Evolutionary conservation across 2,329 filamentous ascomycete species (phyloP), one percentile per base, ranked within the genome.

Genomic region (Amphichorda felina): DNA sequence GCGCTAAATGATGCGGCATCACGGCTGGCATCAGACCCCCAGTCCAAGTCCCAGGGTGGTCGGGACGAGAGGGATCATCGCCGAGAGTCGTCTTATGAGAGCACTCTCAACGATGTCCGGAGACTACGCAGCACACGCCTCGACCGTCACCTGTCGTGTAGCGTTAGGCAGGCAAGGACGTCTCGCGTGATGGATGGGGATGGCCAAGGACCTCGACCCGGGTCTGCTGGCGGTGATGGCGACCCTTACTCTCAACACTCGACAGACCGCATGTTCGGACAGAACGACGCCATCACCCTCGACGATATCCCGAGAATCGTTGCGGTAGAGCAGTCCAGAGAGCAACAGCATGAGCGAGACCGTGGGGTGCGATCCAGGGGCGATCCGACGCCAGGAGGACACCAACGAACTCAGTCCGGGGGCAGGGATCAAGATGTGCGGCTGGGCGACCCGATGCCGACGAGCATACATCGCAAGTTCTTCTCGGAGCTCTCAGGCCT

Each of bases 251-350:
- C 42, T 10, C 57, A 60, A 38, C 70, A 75, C 15, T 72, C 79
- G 22, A 79, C 82, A 13, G 85, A 89, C 47, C 70, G 88, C 46
- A 89, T 88, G 50, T 87, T 98, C 51, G 86, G 86, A 25, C 79
- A 87, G 45, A 82, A 89, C 50, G 88, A 96, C 57, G 86, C 86
- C 17, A 73, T 98, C 41, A 95, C 89, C 1, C 64, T 98, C 38
- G 91, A 98, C 50, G 91, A 98, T 50, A 96, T 98, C 46, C 87
- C 91, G 8, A 75, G 91, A 43, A 94, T 98, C 49, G 88, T 95
- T 29, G 91, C 91, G 24, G 85, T 91, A 11, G 88, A 96, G 55
- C 89, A 96, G 59, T 88, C 89, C 17, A 80, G 87, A 47, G 89
- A 96, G 53, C 86, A 94, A 53, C 86, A 85, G 50, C 82, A 79